phyloP scores from a whole-genome alignment of 331 rosid species.

The Malus hybrid region DNA sequence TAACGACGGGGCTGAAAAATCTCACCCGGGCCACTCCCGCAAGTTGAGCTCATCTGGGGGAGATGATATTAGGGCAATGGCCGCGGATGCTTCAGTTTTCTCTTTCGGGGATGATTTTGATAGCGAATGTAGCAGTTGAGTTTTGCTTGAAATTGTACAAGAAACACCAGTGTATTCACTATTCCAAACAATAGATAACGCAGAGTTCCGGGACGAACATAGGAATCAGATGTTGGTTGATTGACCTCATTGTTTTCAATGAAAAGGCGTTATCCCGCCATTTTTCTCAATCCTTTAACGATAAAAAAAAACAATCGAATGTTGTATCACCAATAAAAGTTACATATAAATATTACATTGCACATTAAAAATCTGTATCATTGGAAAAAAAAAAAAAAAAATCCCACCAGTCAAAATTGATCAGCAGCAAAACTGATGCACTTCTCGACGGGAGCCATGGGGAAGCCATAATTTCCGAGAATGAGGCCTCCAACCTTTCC shows the following conservation, averaged over 20 bases:
- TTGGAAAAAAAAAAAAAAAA: not conserved
- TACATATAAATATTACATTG: not conserved
- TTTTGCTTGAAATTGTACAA: not conserved
- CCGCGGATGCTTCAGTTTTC: conserved; percentile 96
- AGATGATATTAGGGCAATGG: conserved; percentile 72
- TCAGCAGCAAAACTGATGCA: not conserved
- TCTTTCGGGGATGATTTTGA: conserved; percentile 84
- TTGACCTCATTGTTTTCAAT: not conserved
- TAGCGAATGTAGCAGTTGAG: conserved; percentile 42
- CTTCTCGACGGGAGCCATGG: not conserved
- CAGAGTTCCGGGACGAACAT: not conserved
- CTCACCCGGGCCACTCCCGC: conserved; percentile 16
- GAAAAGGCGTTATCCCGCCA: not conserved
- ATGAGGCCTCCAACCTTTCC: not conserved
- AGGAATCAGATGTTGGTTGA: not conserved
- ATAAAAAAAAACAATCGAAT: not conserved
- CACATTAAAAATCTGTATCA: not conserved
- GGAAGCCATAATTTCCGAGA: not conserved
- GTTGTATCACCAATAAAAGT: not conserved
- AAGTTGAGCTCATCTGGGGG: conserved; percentile 34
- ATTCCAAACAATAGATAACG: not conserved
- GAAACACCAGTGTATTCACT: not conserved
- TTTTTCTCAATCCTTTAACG: too few relatives aligned
- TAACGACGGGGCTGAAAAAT: conserved; percentile 18
- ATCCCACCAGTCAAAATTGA: not conserved